These are phyloP conservation scores for Ophiocordyceps sinensis DNA, from an alignment of 2,329 filamentous ascomycete genomes.

Conservation along the genomic window DNA sequence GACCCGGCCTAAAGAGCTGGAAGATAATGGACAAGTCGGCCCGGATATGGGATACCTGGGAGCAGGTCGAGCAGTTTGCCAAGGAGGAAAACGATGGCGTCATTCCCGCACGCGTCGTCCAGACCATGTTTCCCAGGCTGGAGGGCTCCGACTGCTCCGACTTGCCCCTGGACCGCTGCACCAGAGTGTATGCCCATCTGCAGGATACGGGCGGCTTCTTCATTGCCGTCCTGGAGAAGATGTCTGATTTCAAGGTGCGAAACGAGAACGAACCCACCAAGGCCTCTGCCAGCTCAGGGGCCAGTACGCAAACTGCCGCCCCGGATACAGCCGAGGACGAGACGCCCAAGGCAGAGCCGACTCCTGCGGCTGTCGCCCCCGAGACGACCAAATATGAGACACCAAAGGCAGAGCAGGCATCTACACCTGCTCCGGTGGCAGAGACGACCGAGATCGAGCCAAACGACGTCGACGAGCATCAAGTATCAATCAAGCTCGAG, in stretches of 20 bases:
- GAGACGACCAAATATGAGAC: constrained; percentile 3
- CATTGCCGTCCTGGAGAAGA: constrained; percentile 89
- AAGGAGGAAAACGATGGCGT: constrained; percentile 39
- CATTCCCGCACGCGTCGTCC: constrained; percentile 52
- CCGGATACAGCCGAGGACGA: constrained; percentile 1
- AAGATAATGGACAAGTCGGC: constrained; percentile 80
- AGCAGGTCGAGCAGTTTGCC: constrained; percentile 60
- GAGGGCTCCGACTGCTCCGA: constrained; percentile 37
- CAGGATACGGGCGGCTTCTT: constrained; percentile 98
- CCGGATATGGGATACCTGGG: constrained; percentile 66
- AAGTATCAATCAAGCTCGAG: constrained; percentile 4
- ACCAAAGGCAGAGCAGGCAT: neutral
- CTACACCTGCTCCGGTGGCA: constrained; percentile 4
- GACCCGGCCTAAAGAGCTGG: constrained; percentile 67
- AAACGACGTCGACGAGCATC: constrained; percentile 17
- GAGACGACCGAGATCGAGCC: constrained; percentile 12
- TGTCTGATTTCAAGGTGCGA: constrained; percentile 66
- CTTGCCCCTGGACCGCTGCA: constrained; percentile 76
- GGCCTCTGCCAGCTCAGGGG: neutral
- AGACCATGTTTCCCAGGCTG: constrained; percentile 69
- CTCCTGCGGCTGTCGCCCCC: constrained; percentile 1
- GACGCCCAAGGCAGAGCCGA: neutral
- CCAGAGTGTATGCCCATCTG: constrained; percentile 86
- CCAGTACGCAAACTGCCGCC: constrained; percentile 1
- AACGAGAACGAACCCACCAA: constrained; percentile 46